A percentile compares a stretch with the other conserved stretches of the same genome.
Conservation (phyloP, 2,329 filamentous ascomycete genomes). For the Helotiales sp. region DNA sequence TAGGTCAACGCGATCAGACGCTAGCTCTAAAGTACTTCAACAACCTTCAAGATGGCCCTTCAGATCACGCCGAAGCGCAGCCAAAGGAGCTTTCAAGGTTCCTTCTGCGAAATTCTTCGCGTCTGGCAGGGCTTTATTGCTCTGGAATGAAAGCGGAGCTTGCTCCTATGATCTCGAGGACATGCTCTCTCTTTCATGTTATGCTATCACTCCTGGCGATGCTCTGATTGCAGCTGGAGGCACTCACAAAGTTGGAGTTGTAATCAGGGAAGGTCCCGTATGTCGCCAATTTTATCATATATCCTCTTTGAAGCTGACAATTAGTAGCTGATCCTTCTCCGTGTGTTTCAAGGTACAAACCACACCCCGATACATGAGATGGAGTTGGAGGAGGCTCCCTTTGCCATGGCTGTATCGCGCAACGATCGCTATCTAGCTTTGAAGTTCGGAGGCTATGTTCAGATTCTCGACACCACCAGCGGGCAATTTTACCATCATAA, state of each 20-base stretch:
- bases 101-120: constrained; percentile 12
- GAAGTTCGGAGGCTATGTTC: constrained; percentile 15
- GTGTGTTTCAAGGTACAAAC: background rate
- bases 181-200: constrained; percentile 1
- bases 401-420: constrained; percentile 9
- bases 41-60: background rate
- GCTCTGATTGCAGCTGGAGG: constrained; percentile 7
- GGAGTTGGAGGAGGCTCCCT: constrained; percentile 11
- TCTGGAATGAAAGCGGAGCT: constrained; percentile 15
- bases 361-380: constrained; percentile 6
- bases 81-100: background rate
- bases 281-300: background rate
- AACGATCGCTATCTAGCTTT: constrained; percentile 17
- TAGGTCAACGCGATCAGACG: background rate
- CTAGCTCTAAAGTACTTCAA: constrained; percentile 6
- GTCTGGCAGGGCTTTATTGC: constrained; percentile 8
- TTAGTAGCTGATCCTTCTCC: constrained; percentile 7
- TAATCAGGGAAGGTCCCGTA: constrained; percentile 5
- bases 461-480: constrained; percentile 6
- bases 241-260: constrained; percentile 1
- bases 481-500: constrained; percentile 6
- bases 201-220: constrained; percentile 2
- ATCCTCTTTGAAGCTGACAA: background rate
- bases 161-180: constrained; percentile 9
- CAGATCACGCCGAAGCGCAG: constrained; percentile 4